Base-by-base conservation (phyloP, 306 rosid species). In the Trifolium repens region DNA sequence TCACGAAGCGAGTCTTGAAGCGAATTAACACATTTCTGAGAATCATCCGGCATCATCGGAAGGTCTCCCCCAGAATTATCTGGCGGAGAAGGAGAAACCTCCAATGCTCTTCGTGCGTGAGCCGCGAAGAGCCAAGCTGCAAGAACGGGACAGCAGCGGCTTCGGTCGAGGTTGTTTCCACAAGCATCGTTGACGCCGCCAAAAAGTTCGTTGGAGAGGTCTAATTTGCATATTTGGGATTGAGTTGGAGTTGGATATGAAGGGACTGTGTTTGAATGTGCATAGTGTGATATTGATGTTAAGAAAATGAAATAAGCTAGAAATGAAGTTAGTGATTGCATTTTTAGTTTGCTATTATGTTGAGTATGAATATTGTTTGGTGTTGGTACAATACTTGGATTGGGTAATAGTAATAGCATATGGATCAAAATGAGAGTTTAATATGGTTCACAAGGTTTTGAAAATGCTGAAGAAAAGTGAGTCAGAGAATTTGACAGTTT, bases 401-500 rank as follows among this genome's bases (percentile, higher is more conserved):
- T 58, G 64, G 64, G 24, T 58, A 26, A 58, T 26, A 32, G 35
- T 32, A 24, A 58, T 58, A 46, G 52, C 7, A 46, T 46, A 46
- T 15, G 52, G 52, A 58, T 58, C 4, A 7, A 58, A 26, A 26
- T 58, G 64, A 26, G 16, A 58, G n/a, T 24, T 58, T 58, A 13
- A 22, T 55, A 55, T 24, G 39, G 9, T 26, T 58, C 64, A 58
- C 64, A 58, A 58, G 64, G 16, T 58, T 26, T 26, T 58, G 64
- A 58, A 58, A 58, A n/a, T 2, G n/a, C 8, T 58, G 8, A 24
- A 26, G n/a, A 58, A 58, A 58, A 24, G 37, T 58, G 63, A 24
- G 64, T 58, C 64, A 58, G 64, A 58, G 64, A 58, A 58, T 58
- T 58, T 58, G 64, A 58, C n/a, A 58, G 37, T 6, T 57, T 12